Percentiles rank a stretch among this genome's conserved stretches.
Conservation (phyloP, 768 basidiomycete species). For the Suillus lakei region DNA sequence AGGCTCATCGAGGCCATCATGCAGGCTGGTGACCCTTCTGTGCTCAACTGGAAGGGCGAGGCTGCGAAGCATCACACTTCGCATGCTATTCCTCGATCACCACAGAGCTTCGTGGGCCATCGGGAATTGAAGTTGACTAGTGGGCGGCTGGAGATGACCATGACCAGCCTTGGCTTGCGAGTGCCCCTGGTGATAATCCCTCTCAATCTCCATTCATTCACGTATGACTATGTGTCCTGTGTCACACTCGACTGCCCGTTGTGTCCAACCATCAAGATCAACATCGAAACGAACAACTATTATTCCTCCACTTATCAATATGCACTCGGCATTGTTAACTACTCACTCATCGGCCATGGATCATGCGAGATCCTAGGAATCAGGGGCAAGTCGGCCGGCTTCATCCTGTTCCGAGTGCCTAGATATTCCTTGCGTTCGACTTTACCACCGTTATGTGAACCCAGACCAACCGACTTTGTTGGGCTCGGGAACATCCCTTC, state of each 20-base stretch:
- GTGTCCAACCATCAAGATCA: not conserved
- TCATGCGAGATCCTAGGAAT: not conserved
- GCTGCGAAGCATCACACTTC: too few species aligned
- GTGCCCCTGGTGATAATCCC: not conserved
- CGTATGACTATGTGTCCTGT: not conserved
- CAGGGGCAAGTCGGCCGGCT: not conserved
- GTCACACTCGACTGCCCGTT: not conserved
- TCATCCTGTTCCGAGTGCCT: not conserved
- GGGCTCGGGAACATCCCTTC: too few species aligned
- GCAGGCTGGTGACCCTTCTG: too few species aligned
- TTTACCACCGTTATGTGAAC: not conserved
- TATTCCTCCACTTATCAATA: not conserved
- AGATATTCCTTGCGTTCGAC: not conserved
- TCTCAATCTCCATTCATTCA: not conserved
- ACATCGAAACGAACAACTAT: not conserved
- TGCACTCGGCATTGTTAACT: not conserved
- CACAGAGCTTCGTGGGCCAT: too few species aligned
- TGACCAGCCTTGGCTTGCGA: not conserved
- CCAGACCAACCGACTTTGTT: too few species aligned
- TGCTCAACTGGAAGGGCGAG: too few species aligned
- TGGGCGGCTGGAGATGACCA: too few species aligned
- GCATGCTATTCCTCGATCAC: too few species aligned
- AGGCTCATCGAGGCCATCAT: slow-evolving; percentile 10
- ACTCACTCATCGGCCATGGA: not conserved
- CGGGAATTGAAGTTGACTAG: too few species aligned